A percentile compares a stretch with the other conserved stretches of the same genome.
Conservation (phyloP, 371 early-diverging fungal genomes). For the Synchytrium microbalum region DNA sequence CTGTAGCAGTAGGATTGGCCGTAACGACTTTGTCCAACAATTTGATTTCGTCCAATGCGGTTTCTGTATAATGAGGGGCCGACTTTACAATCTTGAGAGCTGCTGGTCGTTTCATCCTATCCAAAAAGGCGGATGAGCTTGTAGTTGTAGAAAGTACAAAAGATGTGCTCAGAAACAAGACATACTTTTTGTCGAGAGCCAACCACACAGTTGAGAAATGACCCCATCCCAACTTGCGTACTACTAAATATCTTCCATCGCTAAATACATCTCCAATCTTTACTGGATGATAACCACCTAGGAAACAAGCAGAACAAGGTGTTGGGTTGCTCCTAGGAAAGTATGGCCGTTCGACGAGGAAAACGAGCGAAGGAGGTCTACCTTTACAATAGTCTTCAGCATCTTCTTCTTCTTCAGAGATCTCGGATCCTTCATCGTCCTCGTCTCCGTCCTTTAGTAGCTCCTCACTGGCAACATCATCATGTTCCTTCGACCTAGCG, state of each 20-base stretch:
- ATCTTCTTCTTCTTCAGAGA: constrained; percentile 76
- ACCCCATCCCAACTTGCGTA: constrained; percentile 96
- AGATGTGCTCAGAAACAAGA: neutral
- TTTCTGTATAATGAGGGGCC: constrained; percentile 90
- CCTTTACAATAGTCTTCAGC: constrained; percentile 81
- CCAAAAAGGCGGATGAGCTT: neutral
- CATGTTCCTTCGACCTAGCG: constrained; percentile 6
- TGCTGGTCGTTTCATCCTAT: constrained; percentile 61
- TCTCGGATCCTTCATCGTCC: constrained; percentile 29
- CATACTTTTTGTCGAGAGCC: constrained; percentile 66
- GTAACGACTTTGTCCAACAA: constrained; percentile 66
- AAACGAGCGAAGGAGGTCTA: constrained; percentile 4
- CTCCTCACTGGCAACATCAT: constrained; percentile 8
- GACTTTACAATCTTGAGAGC: constrained; percentile 96
- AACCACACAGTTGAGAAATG: constrained; percentile 98
- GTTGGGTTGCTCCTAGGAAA: neutral
- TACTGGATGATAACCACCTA: constrained; percentile 86
- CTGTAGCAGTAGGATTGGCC: constrained; percentile 52
- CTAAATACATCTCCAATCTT: constrained; percentile 75
- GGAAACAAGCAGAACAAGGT: neutral
- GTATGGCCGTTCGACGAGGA: neutral
- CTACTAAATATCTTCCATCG: constrained; percentile 66
- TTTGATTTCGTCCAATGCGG: constrained; percentile 93
- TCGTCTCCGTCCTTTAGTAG: constrained; percentile 24
- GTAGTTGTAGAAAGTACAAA: neutral